phyloP scores from a whole-genome alignment of 257 asterid species.

The Galeopsis tetrahit region DNA sequence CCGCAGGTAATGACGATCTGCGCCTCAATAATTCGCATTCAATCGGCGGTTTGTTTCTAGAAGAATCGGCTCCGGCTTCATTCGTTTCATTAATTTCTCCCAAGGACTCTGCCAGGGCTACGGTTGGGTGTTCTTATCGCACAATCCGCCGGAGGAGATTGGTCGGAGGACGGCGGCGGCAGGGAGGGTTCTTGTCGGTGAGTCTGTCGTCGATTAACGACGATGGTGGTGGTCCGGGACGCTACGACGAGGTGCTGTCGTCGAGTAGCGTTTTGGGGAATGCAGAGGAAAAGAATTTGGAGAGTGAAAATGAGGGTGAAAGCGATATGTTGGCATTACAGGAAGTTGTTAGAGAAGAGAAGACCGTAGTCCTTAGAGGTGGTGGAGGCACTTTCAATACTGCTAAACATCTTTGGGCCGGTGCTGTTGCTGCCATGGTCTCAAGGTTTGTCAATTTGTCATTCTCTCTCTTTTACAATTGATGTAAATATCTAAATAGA shows the following conservation, averaged over 20 bases:
- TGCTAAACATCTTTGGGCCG: conserved; percentile 96
- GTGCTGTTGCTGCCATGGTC: conserved; percentile 95
- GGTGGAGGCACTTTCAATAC: conserved; percentile 70
- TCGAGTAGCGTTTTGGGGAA: conserved; percentile 58
- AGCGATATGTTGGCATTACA: conserved; percentile 37
- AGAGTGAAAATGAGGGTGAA: conserved; percentile 42
- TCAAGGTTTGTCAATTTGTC: conserved; percentile 43
- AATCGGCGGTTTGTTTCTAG: conserved; percentile 74
- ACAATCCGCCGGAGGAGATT: conserved; percentile 45
- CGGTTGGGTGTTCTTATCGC: conserved; percentile 44
- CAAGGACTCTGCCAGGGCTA: conserved; percentile 28
- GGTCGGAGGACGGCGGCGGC: conserved; percentile 43
- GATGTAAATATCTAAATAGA: conserved; percentile 13
- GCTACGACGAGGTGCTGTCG: conserved; percentile 32
- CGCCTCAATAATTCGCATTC: conserved; percentile 28
- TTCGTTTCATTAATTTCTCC: conserved; percentile 55
- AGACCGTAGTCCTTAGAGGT: conserved; percentile 35
- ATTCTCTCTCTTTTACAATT: conserved; percentile 6
- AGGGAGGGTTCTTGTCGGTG: conserved; percentile 63
- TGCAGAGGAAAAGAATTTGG: conserved; percentile 46
- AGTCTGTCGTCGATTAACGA: conserved; percentile 61
- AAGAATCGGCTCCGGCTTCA: conserved; percentile 63
- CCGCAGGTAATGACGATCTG: conserved; percentile 38
- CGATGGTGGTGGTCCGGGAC: conserved; percentile 51
- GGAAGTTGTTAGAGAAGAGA: conserved; percentile 44